A percentile compares a stretch with the other conserved stretches of the same genome.
These are phyloP conservation scores for Fusarium sp. DNA, from an alignment of 2,329 filamentous ascomycete species.

Conservation along the genomic window DNA sequence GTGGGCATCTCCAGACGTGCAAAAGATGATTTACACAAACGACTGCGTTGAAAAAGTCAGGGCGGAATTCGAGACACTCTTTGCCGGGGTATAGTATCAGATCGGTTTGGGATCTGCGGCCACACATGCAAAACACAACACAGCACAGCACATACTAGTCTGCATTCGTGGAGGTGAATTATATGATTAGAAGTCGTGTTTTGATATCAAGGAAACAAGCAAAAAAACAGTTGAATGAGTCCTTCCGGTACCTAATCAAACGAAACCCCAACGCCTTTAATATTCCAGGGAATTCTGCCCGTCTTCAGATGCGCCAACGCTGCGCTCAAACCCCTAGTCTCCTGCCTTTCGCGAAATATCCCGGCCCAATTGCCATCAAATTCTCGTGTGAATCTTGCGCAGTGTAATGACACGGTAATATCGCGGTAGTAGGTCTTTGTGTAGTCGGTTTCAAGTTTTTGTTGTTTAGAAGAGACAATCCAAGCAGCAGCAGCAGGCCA, in stretches of 20 bases:
- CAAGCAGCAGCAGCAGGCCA: constrained; percentile 67
- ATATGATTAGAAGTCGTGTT: constrained; percentile 34
- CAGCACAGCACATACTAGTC: not conserved
- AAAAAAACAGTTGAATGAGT: constrained; percentile 25
- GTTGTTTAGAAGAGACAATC: constrained; percentile 61
- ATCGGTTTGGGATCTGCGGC: not conserved
- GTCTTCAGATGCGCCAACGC: constrained; percentile 22
- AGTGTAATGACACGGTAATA: constrained; percentile 1
- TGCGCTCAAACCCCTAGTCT: constrained; percentile 15
- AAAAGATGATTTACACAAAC: constrained; percentile 70
- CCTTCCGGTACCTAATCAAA: constrained; percentile 17
- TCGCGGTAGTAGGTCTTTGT: constrained; percentile 2
- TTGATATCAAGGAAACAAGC: constrained; percentile 30
- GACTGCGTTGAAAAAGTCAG: constrained; percentile 62
- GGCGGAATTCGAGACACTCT: constrained; percentile 37
- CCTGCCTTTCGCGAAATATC: not conserved
- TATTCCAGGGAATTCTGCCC: constrained; percentile 19
- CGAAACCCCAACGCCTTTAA: constrained; percentile 37
- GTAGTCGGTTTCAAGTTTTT: constrained; percentile 1
- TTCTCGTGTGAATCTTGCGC: not conserved
- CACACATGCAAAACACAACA: not conserved
- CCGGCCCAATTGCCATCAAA: not conserved
- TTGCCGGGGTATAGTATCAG: constrained; percentile 29
- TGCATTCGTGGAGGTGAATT: constrained; percentile 20
- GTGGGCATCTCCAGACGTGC: constrained; percentile 74